Evolutionary conservation across 257 asterid genomes (phyloP), one percentile per base, ranked within the genome.

Genomic region (Penstemon davidsonii): DNA sequence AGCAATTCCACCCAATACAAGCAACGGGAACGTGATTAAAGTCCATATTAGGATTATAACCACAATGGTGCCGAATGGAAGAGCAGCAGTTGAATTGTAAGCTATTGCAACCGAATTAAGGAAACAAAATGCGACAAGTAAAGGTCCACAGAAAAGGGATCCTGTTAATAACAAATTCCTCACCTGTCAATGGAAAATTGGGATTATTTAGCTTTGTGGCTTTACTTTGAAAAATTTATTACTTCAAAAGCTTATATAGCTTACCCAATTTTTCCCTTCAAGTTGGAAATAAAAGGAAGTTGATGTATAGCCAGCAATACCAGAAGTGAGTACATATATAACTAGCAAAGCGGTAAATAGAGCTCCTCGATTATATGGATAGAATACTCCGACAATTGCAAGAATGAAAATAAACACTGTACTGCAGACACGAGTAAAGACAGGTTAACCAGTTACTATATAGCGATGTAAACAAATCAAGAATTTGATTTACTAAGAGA

Each of bases 41-140:
- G 97, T 87, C 96, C 97, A 90, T 72, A 88, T 90, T 54, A 90
- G 88, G 77, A 88, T 79, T 37, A 90, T 87, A 47, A 88, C 94
- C 73, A 87, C 87, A 55, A 90, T 90, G 42, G 97, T 90, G 52
- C 97, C 97, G 60, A 90, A 88, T 5, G 97, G 97, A 58, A 90
- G 82, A 52, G 97, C 96, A 11, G 95, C 97, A 41, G 97, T 90
- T 62, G 96, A 94, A 76, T 78, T 84, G 71, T 90, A 90, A 60
- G 86, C 88, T 69, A 90, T 88, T 68, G 96, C 97, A 54, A 90
- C 94, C 10, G 96, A 86, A 70, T 88, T 88, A 12, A 90, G 88
- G 81, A 90, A 90, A 83, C 88, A 77, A 66, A 90, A 88, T 11
- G 90, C 84, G 42, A 90, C 84, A 55, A 90, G 79, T 5, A 90